Base-by-base conservation (phyloP, 2,329 filamentous ascomycete species). In the Exophiala aquamarina region DNA sequence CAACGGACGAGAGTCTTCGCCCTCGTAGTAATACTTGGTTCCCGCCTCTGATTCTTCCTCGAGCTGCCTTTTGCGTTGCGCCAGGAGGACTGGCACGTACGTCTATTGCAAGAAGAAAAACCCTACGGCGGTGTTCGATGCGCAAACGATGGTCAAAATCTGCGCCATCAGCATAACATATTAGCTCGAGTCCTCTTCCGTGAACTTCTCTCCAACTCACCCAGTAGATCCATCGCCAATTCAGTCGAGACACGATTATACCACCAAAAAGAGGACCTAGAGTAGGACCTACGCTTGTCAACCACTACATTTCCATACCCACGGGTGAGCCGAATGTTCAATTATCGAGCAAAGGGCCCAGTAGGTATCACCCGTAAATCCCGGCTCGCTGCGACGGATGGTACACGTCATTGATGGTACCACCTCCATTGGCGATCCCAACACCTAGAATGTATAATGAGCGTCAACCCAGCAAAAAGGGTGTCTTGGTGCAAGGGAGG, bases 81-180 rank as follows among this genome's bases (percentile, higher is more conserved):
- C 66, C 1, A 85, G 75, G 2, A 87, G 72, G 6, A 78, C 75
- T 0, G 82, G 80, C 0, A 73, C 74, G 61, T 83, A 84, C 0
- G 81, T 83, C 60, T 85, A 82, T 44, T 72, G 70, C 3, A 79
- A 69, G 42, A 80, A 74, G 58, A 79, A 75, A 42, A 83, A 65
- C 2, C 82, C 82, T 4, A 76, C 66, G n/a, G 72, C 54, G 56
- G 83, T 80, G 41, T 86, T 76, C n/a, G 78, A 48, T 8, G 72
- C 46, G 35, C 56, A 59, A 14, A 59, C 47, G 17, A 59, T 57
- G 26, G 52, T 48, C 15, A 59, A 59, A 23, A 73, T 60, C 68
- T 72, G n/a, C n/a, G n/a, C n/a, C n/a, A 74, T 58, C 73, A 76
- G 23, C 70, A 65, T 71, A 71, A 74, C 14, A 70, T 59, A 70